Conservation (phyloP, 139 green algal species). For the Monoraphidium neglectum region DNA sequence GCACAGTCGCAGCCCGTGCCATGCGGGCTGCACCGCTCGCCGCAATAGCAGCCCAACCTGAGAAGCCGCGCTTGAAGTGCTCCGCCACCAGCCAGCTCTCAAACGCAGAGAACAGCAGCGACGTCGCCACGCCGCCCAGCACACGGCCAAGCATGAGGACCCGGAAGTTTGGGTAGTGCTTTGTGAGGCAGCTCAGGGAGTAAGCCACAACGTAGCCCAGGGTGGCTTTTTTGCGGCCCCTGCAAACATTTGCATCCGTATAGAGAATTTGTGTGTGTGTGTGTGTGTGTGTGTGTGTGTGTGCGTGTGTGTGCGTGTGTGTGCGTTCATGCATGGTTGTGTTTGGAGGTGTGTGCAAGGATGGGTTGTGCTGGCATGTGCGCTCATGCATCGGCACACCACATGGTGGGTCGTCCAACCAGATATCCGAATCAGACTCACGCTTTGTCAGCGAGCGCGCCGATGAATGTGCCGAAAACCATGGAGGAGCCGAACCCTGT, state of each 20-base stretch:
- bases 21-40: no score
- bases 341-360: no score
- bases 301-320: no score
- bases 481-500: constrained; percentile 96
- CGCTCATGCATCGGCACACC: no score
- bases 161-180: constrained; percentile 89
- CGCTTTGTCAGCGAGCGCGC: constrained; percentile 91
- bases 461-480: constrained; percentile 96
- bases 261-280: no score
- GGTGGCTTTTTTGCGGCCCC: constrained; percentile 81
- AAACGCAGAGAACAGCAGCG: constrained; percentile 95
- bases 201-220: constrained; percentile 90
- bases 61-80: constrained; percentile 45
- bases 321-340: no score
- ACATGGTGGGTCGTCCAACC: no score
- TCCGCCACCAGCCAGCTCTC: constrained; percentile 86
- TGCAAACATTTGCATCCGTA: no score
- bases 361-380: not conserved
- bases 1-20: no score
- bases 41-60: constrained; percentile 9
- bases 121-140: constrained; percentile 94
- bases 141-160: constrained; percentile 90
- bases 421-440: no score
- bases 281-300: no score
- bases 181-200: constrained; percentile 89